Evolutionary conservation across 108 stramenopile species (phyloP).

Genomic region (Mediolabrus comicus): DNA sequence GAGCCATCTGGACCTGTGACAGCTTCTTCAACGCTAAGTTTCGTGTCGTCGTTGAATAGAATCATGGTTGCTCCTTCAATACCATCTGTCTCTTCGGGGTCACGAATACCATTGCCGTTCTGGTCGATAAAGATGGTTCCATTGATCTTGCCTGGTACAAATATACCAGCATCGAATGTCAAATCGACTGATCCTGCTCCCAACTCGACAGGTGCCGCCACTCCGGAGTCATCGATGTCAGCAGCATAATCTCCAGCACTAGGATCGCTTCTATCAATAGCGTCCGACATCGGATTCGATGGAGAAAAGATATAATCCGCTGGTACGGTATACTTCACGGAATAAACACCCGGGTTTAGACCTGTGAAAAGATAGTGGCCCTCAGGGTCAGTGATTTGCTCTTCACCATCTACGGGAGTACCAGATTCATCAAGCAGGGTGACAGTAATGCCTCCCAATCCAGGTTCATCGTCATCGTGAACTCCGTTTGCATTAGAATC

Average conservation of each 20-base stretch:
- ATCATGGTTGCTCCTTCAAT: constrained; percentile 12
- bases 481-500: constrained; percentile 30
- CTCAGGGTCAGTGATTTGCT: constrained; percentile 16
- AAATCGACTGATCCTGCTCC: constrained; percentile 15
- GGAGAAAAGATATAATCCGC: constrained; percentile 22
- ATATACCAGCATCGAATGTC: constrained; percentile 38
- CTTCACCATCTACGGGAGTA: constrained; percentile 1
- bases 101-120: not conserved
- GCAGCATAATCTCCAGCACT: constrained; percentile 6
- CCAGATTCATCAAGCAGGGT: constrained; percentile 18
- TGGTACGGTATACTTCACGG: constrained; percentile 23
- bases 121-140: constrained; percentile 8
- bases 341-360: constrained; percentile 19
- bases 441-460: constrained; percentile 16
- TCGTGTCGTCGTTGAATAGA: not conserved
- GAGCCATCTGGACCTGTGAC: constrained; percentile 13
- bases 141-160: constrained; percentile 13
- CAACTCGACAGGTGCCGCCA: constrained; percentile 13
- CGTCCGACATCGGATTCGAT: not conserved
- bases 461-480: constrained; percentile 17
- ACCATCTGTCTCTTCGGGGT: not conserved
- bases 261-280: constrained; percentile 3
- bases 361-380: constrained; percentile 25
- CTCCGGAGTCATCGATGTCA: constrained; percentile 1
- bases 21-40: not conserved